These are phyloP conservation scores for Escovopsis sp. DNA, from an alignment of 2,329 filamentous ascomycete species.

Conservation along the genomic window DNA sequence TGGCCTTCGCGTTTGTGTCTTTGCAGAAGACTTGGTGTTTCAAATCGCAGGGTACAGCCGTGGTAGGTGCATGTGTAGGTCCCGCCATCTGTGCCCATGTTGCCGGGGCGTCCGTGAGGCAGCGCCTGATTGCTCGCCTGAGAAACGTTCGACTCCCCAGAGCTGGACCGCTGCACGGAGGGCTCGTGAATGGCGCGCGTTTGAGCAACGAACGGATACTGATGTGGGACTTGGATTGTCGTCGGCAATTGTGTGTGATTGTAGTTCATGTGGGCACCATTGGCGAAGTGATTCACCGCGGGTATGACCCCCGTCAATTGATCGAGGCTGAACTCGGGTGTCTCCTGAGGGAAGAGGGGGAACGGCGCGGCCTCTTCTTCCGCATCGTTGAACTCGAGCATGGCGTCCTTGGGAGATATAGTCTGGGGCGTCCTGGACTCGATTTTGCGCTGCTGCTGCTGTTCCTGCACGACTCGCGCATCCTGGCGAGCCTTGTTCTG, in stretches of 20 bases:
- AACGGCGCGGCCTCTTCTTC: slow-evolving; percentile 38
- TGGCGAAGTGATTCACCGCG: slow-evolving; percentile 8
- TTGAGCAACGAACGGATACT: slow-evolving; percentile 35
- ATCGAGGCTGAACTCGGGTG: slow-evolving; percentile 30
- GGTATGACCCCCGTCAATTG: slow-evolving; percentile 22
- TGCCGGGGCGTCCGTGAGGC: slow-evolving; percentile 36
- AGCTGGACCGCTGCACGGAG: slow-evolving; percentile 22
- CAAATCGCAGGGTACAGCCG: slow-evolving; percentile 76
- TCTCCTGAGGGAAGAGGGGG: slow-evolving; percentile 56
- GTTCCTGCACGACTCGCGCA: slow-evolving; percentile 29
- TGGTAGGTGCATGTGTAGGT: slow-evolving; percentile 97
- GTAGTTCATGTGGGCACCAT: slow-evolving; percentile 10
- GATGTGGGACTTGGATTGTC: slow-evolving; percentile 30
- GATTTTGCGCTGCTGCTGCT: slow-evolving; percentile 21
- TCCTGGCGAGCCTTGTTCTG: slow-evolving; percentile 47
- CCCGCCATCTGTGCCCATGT: slow-evolving; percentile 60
- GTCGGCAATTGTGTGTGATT: slow-evolving; percentile 22
- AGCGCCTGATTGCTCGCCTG: slow-evolving; percentile 22
- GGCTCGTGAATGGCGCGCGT: slow-evolving; percentile 19
- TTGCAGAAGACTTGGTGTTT: slow-evolving; percentile 72
- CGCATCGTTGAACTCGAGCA: slow-evolving; percentile 68
- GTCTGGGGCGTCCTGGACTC: slow-evolving; percentile 53
- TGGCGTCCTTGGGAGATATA: slow-evolving; percentile 85
- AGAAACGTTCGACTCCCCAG: slow-evolving; percentile 29
- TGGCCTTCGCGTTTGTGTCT: slow-evolving; percentile 95